Percentiles rank a stretch among this genome's conserved stretches.
These are phyloP conservation scores for Fraxinus sp. DNA, from an alignment of 305 asterid species.

Conservation along the genomic window DNA sequence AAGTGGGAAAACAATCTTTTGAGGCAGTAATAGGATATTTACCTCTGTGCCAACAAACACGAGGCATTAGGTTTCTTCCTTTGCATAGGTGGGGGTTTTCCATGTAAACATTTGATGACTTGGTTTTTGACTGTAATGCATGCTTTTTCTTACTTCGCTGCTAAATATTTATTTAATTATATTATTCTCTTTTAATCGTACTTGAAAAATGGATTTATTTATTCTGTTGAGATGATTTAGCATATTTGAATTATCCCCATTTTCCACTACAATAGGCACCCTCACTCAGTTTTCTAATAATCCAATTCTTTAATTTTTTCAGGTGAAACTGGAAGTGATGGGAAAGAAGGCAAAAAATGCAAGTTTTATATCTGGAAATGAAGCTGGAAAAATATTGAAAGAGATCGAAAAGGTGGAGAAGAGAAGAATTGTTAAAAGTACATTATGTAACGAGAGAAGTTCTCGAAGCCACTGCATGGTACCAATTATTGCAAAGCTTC, in stretches of 20 bases:
- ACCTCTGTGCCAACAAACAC: neutral
- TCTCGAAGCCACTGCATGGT: constrained; percentile 99
- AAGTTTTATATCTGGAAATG: constrained; percentile 76
- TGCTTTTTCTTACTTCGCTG: neutral
- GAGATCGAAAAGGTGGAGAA: constrained; percentile 96
- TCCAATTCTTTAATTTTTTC: constrained; percentile 1
- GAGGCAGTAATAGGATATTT: neutral
- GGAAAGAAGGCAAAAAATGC: constrained; percentile 95
- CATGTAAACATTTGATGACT: neutral
- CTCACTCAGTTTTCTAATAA: neutral
- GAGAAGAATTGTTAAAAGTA: constrained; percentile 84
- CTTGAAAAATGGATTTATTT: neutral
- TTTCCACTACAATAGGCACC: neutral
- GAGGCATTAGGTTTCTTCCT: neutral
- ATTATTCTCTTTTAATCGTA: neutral
- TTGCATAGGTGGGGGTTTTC: neutral
- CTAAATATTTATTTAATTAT: neutral
- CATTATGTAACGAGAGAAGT: constrained; percentile 88
- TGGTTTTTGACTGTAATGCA: neutral
- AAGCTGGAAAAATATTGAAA: constrained; percentile 81
- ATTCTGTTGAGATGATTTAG: neutral
- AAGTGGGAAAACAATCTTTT: neutral
- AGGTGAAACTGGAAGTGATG: constrained; percentile 90
- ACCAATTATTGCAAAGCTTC: constrained; percentile 7
- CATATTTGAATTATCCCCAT: neutral